These are phyloP conservation scores for Panus rudis DNA, from an alignment of 768 basidiomycete genomes.

Conservation along the genomic window DNA sequence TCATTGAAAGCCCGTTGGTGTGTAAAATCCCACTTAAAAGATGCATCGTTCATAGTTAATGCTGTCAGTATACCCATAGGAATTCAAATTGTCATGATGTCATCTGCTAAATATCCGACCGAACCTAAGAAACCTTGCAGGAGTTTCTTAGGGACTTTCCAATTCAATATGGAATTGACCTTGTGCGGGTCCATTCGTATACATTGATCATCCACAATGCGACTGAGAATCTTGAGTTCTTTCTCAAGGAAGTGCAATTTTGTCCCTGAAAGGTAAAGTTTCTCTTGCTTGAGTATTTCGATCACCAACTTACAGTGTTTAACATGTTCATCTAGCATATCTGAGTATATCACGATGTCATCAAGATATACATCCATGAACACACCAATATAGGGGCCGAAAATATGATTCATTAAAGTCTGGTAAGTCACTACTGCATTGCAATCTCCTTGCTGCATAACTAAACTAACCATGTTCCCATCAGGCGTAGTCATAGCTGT, in stretches of 20 bases:
- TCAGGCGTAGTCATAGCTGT: constrained; percentile 22
- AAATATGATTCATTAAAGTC: constrained; percentile 36
- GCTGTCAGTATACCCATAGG: constrained; percentile 30
- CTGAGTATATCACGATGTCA: constrained; percentile 29
- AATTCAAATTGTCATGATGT: constrained; percentile 25
- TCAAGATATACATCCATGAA: constrained; percentile 32
- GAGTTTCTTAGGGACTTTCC: constrained; percentile 24
- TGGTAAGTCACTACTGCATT: constrained; percentile 35
- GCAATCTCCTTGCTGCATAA: constrained; percentile 29
- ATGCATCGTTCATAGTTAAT: constrained; percentile 9
- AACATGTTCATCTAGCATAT: constrained; percentile 23
- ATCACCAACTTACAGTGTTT: constrained; percentile 26
- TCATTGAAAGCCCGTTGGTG: constrained; percentile 26
- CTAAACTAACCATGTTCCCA: constrained; percentile 36
- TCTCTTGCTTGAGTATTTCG: constrained; percentile 24
- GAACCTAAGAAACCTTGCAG: constrained; percentile 29
- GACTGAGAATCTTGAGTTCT: constrained; percentile 24
- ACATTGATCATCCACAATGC: constrained; percentile 19
- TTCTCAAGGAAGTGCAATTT: constrained; percentile 29
- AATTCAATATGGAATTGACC: constrained; percentile 22
- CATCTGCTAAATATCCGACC: constrained; percentile 30
- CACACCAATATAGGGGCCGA: constrained; percentile 21
- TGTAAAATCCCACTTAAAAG: constrained; percentile 20
- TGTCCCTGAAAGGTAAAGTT: constrained; percentile 28
- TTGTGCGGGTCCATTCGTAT: constrained; percentile 24